Evolutionary conservation across 495 filamentous ascomycete genomes (phyloP).

Genomic region (Penicillium robsamsonii): DNA sequence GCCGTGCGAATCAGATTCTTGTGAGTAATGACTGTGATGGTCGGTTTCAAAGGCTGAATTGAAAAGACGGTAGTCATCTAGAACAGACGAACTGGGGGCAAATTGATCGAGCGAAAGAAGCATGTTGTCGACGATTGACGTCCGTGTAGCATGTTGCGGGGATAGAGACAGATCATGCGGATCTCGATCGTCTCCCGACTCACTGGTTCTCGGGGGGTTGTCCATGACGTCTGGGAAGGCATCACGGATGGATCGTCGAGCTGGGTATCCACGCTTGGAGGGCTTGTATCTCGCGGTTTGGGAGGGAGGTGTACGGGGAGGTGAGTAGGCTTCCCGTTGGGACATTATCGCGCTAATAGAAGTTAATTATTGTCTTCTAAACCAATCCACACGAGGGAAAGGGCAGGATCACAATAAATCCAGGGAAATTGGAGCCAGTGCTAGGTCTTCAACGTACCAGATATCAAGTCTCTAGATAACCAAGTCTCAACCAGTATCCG

Average conservation of each 20-base stretch:
- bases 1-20: slow-evolving; percentile 28
- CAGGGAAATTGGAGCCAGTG: neutral
- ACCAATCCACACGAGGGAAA: neutral
- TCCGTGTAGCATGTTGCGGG: slow-evolving; percentile 69
- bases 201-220: slow-evolving; percentile 39
- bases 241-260: slow-evolving; percentile 45
- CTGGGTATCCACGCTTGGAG: slow-evolving; percentile 29
- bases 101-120: slow-evolving; percentile 84
- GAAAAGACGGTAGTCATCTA: slow-evolving; percentile 45
- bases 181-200: slow-evolving; percentile 58
- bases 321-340: slow-evolving; percentile 33
- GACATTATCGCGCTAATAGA: slow-evolving; percentile 33
- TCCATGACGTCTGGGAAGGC: slow-evolving; percentile 51
- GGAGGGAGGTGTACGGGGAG: slow-evolving; percentile 48
- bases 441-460: neutral
- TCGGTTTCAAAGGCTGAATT: slow-evolving; percentile 41
- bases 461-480: neutral
- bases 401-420: too few relatives aligned
- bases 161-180: slow-evolving; percentile 86
- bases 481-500: neutral
- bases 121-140: slow-evolving; percentile 91
- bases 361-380: slow-evolving; percentile 7
- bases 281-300: slow-evolving; percentile 33
- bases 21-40: slow-evolving; percentile 23
- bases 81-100: slow-evolving; percentile 43